These are phyloP conservation scores for Phytophthora pini DNA, from an alignment of 352 stramenopile species.

Conservation along the genomic window DNA sequence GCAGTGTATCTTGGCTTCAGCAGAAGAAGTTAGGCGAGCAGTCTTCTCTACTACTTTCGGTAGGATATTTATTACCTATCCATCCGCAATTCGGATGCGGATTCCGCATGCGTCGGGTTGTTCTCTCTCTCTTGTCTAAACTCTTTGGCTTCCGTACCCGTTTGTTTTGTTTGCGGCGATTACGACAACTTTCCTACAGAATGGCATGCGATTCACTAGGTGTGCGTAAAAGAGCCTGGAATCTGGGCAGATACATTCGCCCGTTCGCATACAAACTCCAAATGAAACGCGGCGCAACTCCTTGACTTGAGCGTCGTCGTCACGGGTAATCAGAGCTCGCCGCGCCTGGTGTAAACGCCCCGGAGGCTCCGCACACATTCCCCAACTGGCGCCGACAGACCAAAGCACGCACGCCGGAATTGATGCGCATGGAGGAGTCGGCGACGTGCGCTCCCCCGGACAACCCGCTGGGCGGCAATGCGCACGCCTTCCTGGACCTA, in stretches of 20 bases:
- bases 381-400: slow-evolving; percentile 9
- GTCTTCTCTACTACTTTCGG: too few species aligned
- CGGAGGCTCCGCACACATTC: slow-evolving; percentile 3
- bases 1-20: too few species aligned
- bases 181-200: slow-evolving; percentile 2
- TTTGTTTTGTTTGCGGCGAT: background rate
- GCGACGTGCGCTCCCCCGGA: slow-evolving; percentile 16
- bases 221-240: slow-evolving; percentile 4
- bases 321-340: slow-evolving; percentile 19
- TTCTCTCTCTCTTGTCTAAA: too few species aligned
- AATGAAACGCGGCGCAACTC: slow-evolving; percentile 1
- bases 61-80: too few species aligned
- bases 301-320: background rate
- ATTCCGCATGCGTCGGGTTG: too few species aligned
- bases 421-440: slow-evolving; percentile 8
- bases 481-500: slow-evolving; percentile 59
- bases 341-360: slow-evolving; percentile 9
- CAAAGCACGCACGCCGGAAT: background rate
- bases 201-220: background rate
- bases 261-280: slow-evolving; percentile 26
- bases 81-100: too few species aligned
- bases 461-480: slow-evolving; percentile 17
- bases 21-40: too few species aligned
- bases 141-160: too few species aligned
- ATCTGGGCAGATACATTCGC: slow-evolving; percentile 10